phyloP scores from a whole-genome alignment of 352 stramenopile genomes.

The Phytophthora tubulina region DNA sequence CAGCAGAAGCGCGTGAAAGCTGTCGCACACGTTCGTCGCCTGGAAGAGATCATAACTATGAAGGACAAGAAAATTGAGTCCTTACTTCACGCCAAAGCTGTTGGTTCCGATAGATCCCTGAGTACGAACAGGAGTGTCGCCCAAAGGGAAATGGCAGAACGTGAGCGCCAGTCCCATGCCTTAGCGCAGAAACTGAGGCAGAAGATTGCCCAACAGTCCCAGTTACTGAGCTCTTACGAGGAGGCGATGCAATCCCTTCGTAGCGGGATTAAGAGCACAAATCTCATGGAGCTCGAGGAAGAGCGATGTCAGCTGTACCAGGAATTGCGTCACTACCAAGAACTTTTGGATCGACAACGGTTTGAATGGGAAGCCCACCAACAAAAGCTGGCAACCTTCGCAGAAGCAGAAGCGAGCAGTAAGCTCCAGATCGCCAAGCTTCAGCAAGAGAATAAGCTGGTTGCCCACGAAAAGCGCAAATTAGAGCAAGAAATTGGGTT shows the following conservation, averaged over 20 bases:
- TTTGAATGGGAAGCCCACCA: conserved; percentile 41
- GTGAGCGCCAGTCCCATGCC: conserved; percentile 58
- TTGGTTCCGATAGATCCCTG: conserved; percentile 21
- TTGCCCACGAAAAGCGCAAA: conserved; percentile 53
- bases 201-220: conserved; percentile 64
- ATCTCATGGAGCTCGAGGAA: conserved; percentile 69
- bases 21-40: conserved; percentile 53
- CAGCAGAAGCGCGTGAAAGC: conserved; percentile 61
- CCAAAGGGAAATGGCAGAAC: conserved; percentile 55
- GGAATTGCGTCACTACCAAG: conserved; percentile 50
- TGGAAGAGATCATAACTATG: conserved; percentile 72
- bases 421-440: conserved; percentile 48
- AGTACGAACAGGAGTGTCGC: conserved; percentile 19
- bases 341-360: conserved; percentile 39
- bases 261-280: conserved; percentile 56
- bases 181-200: conserved; percentile 62
- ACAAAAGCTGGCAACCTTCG: conserved; percentile 42
- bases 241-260: conserved; percentile 69
- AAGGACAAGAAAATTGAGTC: conserved; percentile 81
- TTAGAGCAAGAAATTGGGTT: conserved; percentile 58
- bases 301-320: conserved; percentile 59
- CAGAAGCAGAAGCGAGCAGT: conserved; percentile 40
- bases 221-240: conserved; percentile 63
- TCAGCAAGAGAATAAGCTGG: conserved; percentile 52
- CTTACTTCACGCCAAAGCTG: conserved; percentile 52